Conservation (phyloP, 108 stramenopile species). For the Nitzschia sp. region DNA sequence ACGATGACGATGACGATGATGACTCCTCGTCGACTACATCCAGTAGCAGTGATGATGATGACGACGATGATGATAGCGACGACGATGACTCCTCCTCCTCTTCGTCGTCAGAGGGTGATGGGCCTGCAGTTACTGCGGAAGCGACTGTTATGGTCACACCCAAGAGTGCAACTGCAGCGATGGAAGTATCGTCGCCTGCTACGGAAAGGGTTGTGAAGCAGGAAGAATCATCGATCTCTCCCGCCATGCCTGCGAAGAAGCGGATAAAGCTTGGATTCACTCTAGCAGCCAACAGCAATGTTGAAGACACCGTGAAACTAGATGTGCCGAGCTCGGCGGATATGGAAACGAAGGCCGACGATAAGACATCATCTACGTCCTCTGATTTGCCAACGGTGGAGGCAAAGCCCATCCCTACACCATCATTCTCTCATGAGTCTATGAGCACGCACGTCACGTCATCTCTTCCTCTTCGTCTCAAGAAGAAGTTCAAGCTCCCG, state of each 20-base stretch:
- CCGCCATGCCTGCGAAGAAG: background rate
- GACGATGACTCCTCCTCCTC: constrained; percentile 6
- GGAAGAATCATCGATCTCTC: background rate
- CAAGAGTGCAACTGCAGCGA: background rate
- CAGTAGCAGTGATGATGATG: constrained; percentile 10
- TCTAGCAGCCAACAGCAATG: background rate
- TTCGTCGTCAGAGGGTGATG: background rate
- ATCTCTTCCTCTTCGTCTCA: background rate
- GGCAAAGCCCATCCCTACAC: constrained; percentile 3
- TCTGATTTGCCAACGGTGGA: background rate
- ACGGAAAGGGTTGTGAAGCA: background rate
- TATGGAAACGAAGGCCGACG: background rate
- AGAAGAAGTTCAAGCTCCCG: background rate
- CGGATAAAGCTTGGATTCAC: background rate
- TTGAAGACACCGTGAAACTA: background rate
- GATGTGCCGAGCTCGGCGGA: background rate
- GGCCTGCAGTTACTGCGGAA: background rate
- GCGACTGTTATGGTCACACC: background rate
- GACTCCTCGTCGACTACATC: constrained; percentile 2
- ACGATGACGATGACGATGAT: background rate
- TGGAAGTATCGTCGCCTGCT: background rate
- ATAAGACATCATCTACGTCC: background rate
- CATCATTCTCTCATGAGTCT: too few relatives aligned
- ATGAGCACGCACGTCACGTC: too few relatives aligned
- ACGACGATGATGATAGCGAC: constrained; percentile 12